Base-by-base conservation (phyloP, 345 rosid species). In the Gynandropsis gynandra region DNA sequence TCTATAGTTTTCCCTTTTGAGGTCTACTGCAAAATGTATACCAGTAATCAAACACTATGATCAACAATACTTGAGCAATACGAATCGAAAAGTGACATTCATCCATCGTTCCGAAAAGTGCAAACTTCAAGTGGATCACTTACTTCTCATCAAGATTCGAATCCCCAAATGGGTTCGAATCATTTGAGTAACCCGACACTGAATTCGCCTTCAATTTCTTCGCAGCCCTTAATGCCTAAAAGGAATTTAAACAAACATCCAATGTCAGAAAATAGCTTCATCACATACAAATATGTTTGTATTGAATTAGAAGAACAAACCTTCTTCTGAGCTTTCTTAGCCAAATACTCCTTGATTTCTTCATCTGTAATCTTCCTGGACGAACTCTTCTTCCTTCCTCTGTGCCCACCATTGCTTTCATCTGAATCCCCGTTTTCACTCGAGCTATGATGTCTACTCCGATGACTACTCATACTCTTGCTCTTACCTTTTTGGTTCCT, bases 91-190 rank as follows among this genome's bases (percentile, higher is more conserved):
- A 45, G 51, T 3, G 15, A 58, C 14, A 57, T 21, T 27, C 47
- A 66, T 32, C 49, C 7, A 41, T 19, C 41, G 48, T 14, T n/a
- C 16, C 34, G 15, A 27, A 38, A n/a, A 17, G 11, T 13, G 5
- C 29, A 24, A 24, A 24, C 29, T 24, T 24, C 5, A 2, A 55
- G 10, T 54, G 16, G 56, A 31, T 39, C 31, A 66, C 82, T 71
- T 68, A 92, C 98, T 69, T 76, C 63, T 87, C 89, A 42, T 78
- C 85, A 62, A 92, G 89, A 71, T 92, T 87, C 7, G 93, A 72
- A 74, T 92, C 98, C 16, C 98, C 96, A 65, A 92, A 92, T 2
- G 96, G 98, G 53, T 92, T 92, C 0, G 96, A 92, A 72, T 83
- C 95, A 52, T 92, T 92, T 1, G 96, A 84, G 67, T 92, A 92